Conservation (phyloP, 176 grass and related monocot genomes). For the Carex scoparia region DNA sequence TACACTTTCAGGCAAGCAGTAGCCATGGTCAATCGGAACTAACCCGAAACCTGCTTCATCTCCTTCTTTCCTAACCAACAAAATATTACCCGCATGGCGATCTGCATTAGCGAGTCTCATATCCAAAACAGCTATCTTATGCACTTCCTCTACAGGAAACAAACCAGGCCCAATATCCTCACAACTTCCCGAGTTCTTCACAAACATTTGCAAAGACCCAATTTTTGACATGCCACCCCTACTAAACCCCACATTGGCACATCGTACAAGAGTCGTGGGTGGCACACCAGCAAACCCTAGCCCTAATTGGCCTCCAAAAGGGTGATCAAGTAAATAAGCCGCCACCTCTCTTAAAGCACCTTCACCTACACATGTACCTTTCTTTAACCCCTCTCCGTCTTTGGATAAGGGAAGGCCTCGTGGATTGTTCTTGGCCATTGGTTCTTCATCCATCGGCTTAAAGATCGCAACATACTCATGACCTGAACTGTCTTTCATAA, state of each 20-base stretch:
- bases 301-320: slow-evolving; percentile 5
- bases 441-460: slow-evolving; percentile 53
- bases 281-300: slow-evolving; percentile 50
- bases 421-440: slow-evolving; percentile 52
- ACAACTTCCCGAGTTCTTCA: slow-evolving; percentile 42
- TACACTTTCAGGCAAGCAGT: slow-evolving; percentile 60
- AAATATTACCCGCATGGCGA: slow-evolving; percentile 49
- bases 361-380: slow-evolving; percentile 44
- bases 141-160: slow-evolving; percentile 45
- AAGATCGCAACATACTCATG: slow-evolving; percentile 33
- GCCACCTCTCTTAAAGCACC: slow-evolving; percentile 42
- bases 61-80: slow-evolving; percentile 31
- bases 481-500: slow-evolving; percentile 37
- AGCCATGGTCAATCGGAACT: slow-evolving; percentile 55
- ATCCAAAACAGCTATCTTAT: slow-evolving; percentile 53
- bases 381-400: slow-evolving; percentile 48
- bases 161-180: slow-evolving; percentile 42
- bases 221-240: slow-evolving; percentile 21
- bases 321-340: slow-evolving; percentile 45
- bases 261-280: slow-evolving; percentile 31
- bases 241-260: background rate
- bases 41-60: slow-evolving; percentile 7
- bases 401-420: slow-evolving; percentile 40
- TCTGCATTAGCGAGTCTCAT: slow-evolving; percentile 50
- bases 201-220: slow-evolving; percentile 51